Evolutionary conservation across 495 filamentous ascomycete genomes (phyloP), one percentile per base, ranked within the genome.

Genomic region (Penicillium robsamsonii): DNA sequence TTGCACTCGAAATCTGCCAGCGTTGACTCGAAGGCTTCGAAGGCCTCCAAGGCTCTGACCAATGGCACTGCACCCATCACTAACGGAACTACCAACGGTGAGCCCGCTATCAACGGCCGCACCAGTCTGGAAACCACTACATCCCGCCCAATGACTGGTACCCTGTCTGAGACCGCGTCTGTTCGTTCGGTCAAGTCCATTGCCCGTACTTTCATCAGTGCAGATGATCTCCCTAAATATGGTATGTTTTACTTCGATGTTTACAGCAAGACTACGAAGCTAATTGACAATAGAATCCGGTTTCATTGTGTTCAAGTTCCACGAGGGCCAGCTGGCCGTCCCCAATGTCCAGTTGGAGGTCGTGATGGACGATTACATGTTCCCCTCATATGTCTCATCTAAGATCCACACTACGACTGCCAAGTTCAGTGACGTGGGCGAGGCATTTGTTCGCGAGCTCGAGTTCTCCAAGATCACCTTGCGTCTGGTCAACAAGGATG

Each of bases 391-490:
- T 65, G 75, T 78, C n/a, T 91, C 90, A 13, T 80, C 86, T 9
- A 90, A 86, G 54, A 83, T 91, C 29, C 86, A 80, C 60, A 76
- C 77, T 6, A 86, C 79, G 56, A 73, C 80, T 2, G 78, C 81
- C 55, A 88, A 81, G 38, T 89, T 96, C 64, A 85, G 91, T 55
- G 94, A 97, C 75, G 82, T 90, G 55, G 92, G 94, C 25, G 94
- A 99, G 72, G 92, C 91, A 24, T 91, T 99, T 66, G 90, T 99
- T 35, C 90, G 94, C 50, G 94, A 99, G 65, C 82, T 99, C 17
- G 94, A 99, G 44, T 90, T 96, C 60, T 99, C 94, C 1, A 87
- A 88, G 67, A 83, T 99, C 58, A 96, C 92, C 2, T 79, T 99
- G 53, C 88, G 92, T 45, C 72, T 97, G 27, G 83, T 88, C 47